Conservation (phyloP, 2,329 filamentous ascomycete genomes). For the Verticillium tricorpus region DNA sequence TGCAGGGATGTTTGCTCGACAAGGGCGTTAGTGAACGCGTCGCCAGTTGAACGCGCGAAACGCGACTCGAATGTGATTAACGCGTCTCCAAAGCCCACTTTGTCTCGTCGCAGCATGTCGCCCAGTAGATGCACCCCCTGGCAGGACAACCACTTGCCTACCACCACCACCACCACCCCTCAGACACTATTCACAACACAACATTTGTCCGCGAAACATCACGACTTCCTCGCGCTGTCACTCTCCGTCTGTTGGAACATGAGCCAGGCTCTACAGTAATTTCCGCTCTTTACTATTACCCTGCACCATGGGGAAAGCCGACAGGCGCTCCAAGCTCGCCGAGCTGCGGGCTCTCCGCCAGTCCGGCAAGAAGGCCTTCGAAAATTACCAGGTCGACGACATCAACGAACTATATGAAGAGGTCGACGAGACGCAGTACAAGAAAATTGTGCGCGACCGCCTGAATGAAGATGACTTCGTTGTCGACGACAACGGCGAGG, state of each 20-base stretch:
- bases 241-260: not conserved
- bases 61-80: not conserved
- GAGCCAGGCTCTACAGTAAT: not conserved
- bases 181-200: not conserved
- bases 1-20: not conserved
- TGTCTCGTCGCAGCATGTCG: not conserved
- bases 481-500: slow-evolving; percentile 95
- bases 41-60: not conserved
- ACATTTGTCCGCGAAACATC: not conserved
- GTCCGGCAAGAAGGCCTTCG: slow-evolving; percentile 86
- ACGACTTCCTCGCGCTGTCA: not conserved
- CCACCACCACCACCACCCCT: not conserved
- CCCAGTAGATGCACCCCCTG: not conserved
- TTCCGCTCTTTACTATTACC: no score
- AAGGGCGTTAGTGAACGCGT: not conserved
- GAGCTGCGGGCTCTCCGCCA: slow-evolving; percentile 81
- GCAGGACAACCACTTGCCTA: not conserved
- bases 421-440: slow-evolving; percentile 95
- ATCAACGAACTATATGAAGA: slow-evolving; percentile 87
- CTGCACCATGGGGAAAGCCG: slow-evolving; percentile 36
- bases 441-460: slow-evolving; percentile 85
- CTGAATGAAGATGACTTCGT: slow-evolving; percentile 96
- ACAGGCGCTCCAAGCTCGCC: slow-evolving; percentile 55
- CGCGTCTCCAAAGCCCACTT: not conserved
- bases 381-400: slow-evolving; percentile 81